Evolutionary conservation across 106 monocot genomes (phyloP).

Genomic region (Posidonia australis): DNA sequence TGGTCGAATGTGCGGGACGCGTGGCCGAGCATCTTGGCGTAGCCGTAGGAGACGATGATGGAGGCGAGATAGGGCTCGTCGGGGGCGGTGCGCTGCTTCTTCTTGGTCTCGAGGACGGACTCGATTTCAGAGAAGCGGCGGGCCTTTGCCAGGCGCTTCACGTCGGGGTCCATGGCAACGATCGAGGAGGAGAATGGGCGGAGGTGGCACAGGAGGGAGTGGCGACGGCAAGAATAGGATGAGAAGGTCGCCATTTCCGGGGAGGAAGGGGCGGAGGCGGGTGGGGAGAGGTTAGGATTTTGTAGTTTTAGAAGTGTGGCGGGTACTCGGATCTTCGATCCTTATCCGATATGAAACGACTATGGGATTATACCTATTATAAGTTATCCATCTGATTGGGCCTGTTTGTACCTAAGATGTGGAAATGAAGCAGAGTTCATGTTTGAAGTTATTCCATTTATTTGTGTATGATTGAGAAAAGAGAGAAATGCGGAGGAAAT

Average conservation of each 20-base stretch:
- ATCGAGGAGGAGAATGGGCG: slow-evolving; percentile 7
- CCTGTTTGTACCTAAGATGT: too few relatives aligned
- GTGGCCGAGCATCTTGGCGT: slow-evolving; percentile 29
- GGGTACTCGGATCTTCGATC: too few relatives aligned
- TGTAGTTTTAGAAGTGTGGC: too few relatives aligned
- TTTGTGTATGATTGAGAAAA: too few relatives aligned
- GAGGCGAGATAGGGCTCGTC: slow-evolving; percentile 36
- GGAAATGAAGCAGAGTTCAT: too few relatives aligned
- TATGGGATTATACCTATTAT: too few relatives aligned
- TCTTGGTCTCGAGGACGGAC: slow-evolving; percentile 12
- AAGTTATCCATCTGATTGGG: too few relatives aligned
- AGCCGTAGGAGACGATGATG: slow-evolving; percentile 39
- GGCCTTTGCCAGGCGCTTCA: slow-evolving; percentile 13
- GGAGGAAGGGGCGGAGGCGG: too few relatives aligned
- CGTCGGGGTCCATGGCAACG: slow-evolving; percentile 5
- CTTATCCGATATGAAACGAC: too few relatives aligned
- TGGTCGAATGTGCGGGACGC: slow-evolving; percentile 37
- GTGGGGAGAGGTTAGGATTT: too few relatives aligned
- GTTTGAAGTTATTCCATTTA: too few relatives aligned
- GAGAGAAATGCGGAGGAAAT: too few relatives aligned
- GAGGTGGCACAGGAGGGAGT: background rate
- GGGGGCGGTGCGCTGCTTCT: slow-evolving; percentile 2
- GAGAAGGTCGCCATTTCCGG: slow-evolving; percentile 7
- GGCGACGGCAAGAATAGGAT: background rate
- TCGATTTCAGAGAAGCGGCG: slow-evolving; percentile 17